These are phyloP conservation scores for Coniferiporia weirii DNA, from an alignment of 1,284 basidiomycete species.

Conservation along the genomic window DNA sequence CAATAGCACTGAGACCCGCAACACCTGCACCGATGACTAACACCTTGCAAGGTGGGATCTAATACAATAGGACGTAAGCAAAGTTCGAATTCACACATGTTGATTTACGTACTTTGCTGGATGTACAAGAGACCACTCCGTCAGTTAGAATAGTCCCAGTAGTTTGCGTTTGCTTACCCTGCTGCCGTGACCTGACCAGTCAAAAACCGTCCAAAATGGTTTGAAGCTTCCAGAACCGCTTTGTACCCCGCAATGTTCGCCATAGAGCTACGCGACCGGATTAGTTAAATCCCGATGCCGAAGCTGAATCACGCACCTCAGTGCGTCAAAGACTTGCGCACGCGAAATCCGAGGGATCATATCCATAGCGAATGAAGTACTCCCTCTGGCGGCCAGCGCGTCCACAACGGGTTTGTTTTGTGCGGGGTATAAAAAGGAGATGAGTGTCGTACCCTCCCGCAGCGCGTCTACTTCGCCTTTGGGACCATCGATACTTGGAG, in stretches of 20 bases:
- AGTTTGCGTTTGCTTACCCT: constrained; percentile 44
- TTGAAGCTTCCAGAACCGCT: constrained; percentile 81
- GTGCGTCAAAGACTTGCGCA: constrained; percentile 80
- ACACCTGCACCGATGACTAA: constrained; percentile 83
- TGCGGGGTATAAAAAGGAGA: constrained; percentile 79
- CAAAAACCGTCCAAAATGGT: constrained; percentile 80
- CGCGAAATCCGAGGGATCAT: constrained; percentile 84
- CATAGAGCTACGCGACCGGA: constrained; percentile 60
- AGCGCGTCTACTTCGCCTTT: constrained; percentile 47
- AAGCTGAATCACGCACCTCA: constrained; percentile 46
- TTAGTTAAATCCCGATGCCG: not conserved
- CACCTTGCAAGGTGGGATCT: constrained; percentile 84
- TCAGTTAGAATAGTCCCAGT: not conserved
- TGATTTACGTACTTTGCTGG: constrained; percentile 21
- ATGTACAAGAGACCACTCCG: not conserved
- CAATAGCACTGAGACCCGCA: constrained; percentile 80
- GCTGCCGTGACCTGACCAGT: constrained; percentile 87
- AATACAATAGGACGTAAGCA: constrained; percentile 4
- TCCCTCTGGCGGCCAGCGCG: constrained; percentile 52
- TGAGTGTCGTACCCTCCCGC: constrained; percentile 68
- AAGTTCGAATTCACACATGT: constrained; percentile 15
- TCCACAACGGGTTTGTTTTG: constrained; percentile 74
- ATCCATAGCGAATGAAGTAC: constrained; percentile 77
- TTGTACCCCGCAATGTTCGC: constrained; percentile 86
- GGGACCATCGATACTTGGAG: constrained; percentile 42